Base-by-base conservation (phyloP, 139 green algal species). In the Asterochloris erici region DNA sequence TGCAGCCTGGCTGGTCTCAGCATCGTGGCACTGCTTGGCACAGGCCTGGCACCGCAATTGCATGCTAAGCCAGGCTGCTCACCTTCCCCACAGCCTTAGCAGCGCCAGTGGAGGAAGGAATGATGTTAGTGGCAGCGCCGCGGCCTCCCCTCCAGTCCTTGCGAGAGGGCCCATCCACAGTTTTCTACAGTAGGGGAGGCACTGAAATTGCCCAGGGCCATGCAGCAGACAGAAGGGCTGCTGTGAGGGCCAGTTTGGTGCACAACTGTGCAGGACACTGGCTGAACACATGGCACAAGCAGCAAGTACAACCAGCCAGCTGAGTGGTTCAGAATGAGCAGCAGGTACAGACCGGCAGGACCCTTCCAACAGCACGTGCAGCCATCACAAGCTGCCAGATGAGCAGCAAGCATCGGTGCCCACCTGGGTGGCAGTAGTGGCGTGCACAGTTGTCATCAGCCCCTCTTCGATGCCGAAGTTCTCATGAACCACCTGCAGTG, bases 61-160 rank as follows among this genome's bases (percentile, higher is more conserved):
- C 6, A 38, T 16, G 70, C 28, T 38, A 12, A 12, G 70, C 28
- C 10, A 78, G 13, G 62, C 68, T 66, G 19, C 47, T 47, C n/a
- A 90, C 91, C 86, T 93, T 92, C 80, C 92, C 93, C 38, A 96
- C 93, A 11, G 94, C 96, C 92, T 99, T 99, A 84, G 96, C 96
- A 28, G 96, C 96, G 26, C 96, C 96, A 24, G 96, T 99, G 88
- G 93, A 97, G 63, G 92, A 97, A 77, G 96, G 96, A 88, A 99
- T 99, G 93, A 99, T 99, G 93, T 99, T 99, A 74, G 84, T 79
- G 68, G 86, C 87, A 24, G 94, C 96, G n/a, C 92, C 93, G 74
- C 96, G 93, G 13, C 96, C 96, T 29, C 96, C 95, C 62, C 96
- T 90, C 96, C 96, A 99, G 92, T 98, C 96, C 93, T 99, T 99